Base-by-base conservation (phyloP, 192 early-diverging fungal genomes). In the Umbelopsis sp. region DNA sequence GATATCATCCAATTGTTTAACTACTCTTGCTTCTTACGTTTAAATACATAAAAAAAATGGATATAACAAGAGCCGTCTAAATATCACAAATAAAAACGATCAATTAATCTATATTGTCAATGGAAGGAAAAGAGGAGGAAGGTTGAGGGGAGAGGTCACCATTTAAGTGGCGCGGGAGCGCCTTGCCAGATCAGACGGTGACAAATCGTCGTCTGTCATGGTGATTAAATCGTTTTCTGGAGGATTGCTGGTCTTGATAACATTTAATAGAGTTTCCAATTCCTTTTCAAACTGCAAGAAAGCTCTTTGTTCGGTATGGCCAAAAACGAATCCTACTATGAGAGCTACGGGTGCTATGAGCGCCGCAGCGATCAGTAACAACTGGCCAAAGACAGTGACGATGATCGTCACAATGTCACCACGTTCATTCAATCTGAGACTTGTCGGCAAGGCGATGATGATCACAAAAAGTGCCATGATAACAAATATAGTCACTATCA, bases 261-360 rank as follows among this genome's bases (percentile, higher is more conserved):
- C 43, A 8, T 14, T 65, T 5, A 65, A 8, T 3, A 72, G 44
- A 22, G 71, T 72, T 4, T 65, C 54, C 20, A 72, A 26, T 24
- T 77, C 76, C 7, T 25, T 36, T 1, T 54, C 43, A 43, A 73
- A 77, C 24, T 77, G 76, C 1, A 34, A 45, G 8, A 72, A 29
- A 17, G 65, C 47, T 12, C 69, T 52, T 5, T 72, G 36, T 34
- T 77, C 71, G 25, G 32, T 69, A 7, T 65, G 26, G 20, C 76
- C 76, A 54, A 70, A 77, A 3, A 77, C 76, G 65, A 77, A 77
- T 10, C 76, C 76, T 8, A 73, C 76, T 24, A 77, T 53, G 16
- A 77, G 45, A 53, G 24, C 62, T 11, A 77, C 24, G 0, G 50
- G 24, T 4, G 71, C 70, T 0, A 47, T 2, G 14, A 53, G 49